Conservation (phyloP, 2,329 filamentous ascomycete genomes). For the Colletotrichum sp. region DNA sequence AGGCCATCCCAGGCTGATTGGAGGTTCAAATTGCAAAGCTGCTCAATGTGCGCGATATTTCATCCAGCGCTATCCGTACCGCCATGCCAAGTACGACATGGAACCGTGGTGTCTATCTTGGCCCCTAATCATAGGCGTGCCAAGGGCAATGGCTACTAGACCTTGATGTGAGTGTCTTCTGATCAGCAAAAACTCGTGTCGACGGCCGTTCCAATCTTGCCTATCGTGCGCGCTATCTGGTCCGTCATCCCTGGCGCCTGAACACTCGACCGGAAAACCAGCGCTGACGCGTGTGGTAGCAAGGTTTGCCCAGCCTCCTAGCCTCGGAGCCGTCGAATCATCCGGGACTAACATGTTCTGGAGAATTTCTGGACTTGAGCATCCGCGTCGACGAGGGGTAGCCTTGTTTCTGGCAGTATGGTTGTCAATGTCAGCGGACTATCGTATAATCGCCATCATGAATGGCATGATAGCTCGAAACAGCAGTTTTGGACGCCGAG, state of each 20-base stretch:
- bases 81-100: slow-evolving; percentile 5
- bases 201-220: neutral
- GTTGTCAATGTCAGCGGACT: neutral
- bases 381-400: neutral
- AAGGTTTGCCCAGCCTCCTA: slow-evolving; percentile 4
- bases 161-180: neutral
- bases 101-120: slow-evolving; percentile 4
- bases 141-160: neutral
- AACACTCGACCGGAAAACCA: neutral
- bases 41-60: slow-evolving; percentile 1
- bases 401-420: neutral
- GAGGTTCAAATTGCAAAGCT: neutral
- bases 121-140: neutral
- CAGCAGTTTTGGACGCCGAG: neutral
- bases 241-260: neutral
- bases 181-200: neutral
- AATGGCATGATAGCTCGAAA: slow-evolving; percentile 18
- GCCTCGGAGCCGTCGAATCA: neutral
- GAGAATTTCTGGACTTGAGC: slow-evolving; percentile 7
- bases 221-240: neutral
- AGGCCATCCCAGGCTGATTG: neutral
- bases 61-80: neutral
- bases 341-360: neutral
- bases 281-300: neutral
- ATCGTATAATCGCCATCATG: slow-evolving; percentile 8